Evolutionary conservation across 2,329 filamentous ascomycete genomes (phyloP), one percentile per base, ranked within the genome.

Genomic region (Shiraia sp.): DNA sequence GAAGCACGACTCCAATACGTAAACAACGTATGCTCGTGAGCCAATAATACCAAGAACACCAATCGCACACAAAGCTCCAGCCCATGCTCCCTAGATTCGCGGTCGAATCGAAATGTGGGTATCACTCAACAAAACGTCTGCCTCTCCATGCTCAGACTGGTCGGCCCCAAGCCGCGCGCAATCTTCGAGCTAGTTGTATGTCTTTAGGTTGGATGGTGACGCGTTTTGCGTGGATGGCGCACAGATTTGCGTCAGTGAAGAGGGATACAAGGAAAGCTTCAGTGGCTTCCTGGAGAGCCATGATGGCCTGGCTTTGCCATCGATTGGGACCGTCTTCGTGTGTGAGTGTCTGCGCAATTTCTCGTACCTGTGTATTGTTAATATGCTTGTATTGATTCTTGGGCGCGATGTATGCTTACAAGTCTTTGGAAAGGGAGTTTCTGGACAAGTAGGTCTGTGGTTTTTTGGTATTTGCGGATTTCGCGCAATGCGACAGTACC

Each of bases 161-260:
- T 9, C 54, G 71, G 6, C 74, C 73, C 72, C 72, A 76, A 7
- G 71, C 91, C 59, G 93, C 93, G 68, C 93, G 89, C 70, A 99
- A 89, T 68, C 93, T 88, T 62, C 93, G 88, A 67, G 92, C 91
- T 36, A 97, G 85, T 78, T 97, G 92, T 71, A 97, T 96, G 66
- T 96, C 92, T 82, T 96, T 96, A 71, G 85, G 86, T 76, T 92
- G 92, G 76, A 97, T 97, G 69, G 92, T 97, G 70, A 97, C 93
- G 79, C 93, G 90, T 85, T 97, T 97, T 77, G 93, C 92, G 78
- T 97, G 93, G 75, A 97, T 96, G 69, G 93, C 92, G 78, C 92
- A 97, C 38, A 96, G 79, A 80, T 97, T 97, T 78, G 92, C 96
- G 72, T 97, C 92, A 77, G 97, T 91, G 66, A 97, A 97, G 56